Percentiles rank a stretch among this genome's conserved stretches.
Evolutionary conservation across 2,329 filamentous ascomycete species (phyloP).

Genomic region (Penicillium verrucosum): DNA sequence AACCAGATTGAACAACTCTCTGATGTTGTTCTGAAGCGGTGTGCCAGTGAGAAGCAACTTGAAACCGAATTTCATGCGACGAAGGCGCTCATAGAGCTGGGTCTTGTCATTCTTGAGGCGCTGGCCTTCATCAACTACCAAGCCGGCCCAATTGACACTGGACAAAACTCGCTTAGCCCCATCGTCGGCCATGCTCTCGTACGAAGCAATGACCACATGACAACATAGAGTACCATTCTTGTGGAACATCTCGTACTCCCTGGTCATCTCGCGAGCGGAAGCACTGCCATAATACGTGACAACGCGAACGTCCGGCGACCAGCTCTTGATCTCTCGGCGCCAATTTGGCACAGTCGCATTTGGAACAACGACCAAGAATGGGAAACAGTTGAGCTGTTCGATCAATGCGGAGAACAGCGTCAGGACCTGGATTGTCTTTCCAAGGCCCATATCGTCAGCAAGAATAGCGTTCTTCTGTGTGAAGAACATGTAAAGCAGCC

Average conservation of each 20-base stretch:
- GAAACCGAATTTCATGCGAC: constrained; percentile 72
- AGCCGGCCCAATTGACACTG: constrained; percentile 74
- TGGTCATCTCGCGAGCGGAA: constrained; percentile 70
- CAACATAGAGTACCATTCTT: constrained; percentile 65
- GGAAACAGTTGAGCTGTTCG: constrained; percentile 72
- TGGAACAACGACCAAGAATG: constrained; percentile 88
- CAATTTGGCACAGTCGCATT: constrained; percentile 97
- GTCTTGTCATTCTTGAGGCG: constrained; percentile 91
- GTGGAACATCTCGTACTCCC: constrained; percentile 82
- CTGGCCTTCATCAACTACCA: constrained; percentile 94
- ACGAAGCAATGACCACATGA: constrained; percentile 92
- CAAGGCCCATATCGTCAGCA: constrained; percentile 96
- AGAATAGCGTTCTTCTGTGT: constrained; percentile 79
- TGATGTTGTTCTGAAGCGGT: constrained; percentile 77
- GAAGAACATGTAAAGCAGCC: constrained; percentile 90
- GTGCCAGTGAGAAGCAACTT: constrained; percentile 83
- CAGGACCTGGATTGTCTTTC: constrained; percentile 94
- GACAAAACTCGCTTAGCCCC: constrained; percentile 64
- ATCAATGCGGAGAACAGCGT: constrained; percentile 72
- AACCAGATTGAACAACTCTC: constrained; percentile 92
- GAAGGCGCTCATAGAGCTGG: constrained; percentile 71
- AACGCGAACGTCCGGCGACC: constrained; percentile 79
- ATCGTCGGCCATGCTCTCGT: constrained; percentile 79
- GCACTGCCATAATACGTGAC: constrained; percentile 88
- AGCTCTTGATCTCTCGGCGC: constrained; percentile 92